phyloP scores from a whole-genome alignment of 2,329 filamentous ascomycete genomes.

The Pyrenophora seminiperda region DNA sequence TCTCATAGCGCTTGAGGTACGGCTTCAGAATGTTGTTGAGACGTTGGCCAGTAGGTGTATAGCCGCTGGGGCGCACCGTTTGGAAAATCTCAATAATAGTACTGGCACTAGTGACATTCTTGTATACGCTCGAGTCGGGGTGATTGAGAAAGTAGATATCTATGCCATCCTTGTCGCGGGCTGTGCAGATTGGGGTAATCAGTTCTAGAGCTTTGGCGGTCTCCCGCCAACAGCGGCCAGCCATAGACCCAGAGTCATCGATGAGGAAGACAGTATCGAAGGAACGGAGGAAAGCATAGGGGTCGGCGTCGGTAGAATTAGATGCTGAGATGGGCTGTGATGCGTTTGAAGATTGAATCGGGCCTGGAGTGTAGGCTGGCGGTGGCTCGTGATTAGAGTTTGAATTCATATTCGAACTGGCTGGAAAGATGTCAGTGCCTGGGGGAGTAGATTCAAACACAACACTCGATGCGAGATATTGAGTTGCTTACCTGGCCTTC shows the following conservation, averaged over 20 bases:
- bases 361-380: constrained; percentile 49
- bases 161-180: constrained; percentile 80
- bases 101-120: constrained; percentile 63
- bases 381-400: constrained; percentile 47
- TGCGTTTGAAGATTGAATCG: constrained; percentile 11
- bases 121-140: constrained; percentile 62
- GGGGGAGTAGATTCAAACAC: neutral
- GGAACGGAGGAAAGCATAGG: constrained; percentile 73
- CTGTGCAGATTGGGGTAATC: constrained; percentile 82
- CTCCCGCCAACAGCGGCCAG: constrained; percentile 75
- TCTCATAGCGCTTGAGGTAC: constrained; percentile 67
- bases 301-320: constrained; percentile 52
- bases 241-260: constrained; percentile 91
- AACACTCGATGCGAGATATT: neutral
- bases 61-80: constrained; percentile 65
- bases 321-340: constrained; percentile 5
- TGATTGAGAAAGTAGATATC: constrained; percentile 92
- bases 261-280: constrained; percentile 93
- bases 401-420: constrained; percentile 35
- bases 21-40: constrained; percentile 73
- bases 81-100: constrained; percentile 73
- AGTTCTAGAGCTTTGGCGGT: constrained; percentile 70
- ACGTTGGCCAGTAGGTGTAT: constrained; percentile 75
- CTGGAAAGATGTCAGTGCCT: constrained; percentile 21
- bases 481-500: constrained; percentile 46